Evolutionary conservation across 768 basidiomycete genomes (phyloP).

Genomic region (Galerina marginata): DNA sequence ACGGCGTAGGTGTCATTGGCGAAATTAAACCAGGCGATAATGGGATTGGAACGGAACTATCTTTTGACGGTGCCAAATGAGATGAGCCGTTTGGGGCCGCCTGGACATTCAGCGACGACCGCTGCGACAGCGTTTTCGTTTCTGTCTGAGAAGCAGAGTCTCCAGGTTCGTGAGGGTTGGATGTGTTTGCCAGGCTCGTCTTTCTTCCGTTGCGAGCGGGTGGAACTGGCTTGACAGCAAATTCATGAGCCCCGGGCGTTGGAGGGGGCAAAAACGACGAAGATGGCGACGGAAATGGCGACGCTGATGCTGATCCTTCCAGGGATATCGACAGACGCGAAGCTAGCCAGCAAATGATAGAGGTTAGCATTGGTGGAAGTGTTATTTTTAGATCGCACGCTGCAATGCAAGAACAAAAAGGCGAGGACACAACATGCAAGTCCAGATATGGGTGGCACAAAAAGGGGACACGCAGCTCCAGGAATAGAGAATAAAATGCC

Average conservation of each 20-base stretch:
- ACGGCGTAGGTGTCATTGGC: constrained; percentile 32
- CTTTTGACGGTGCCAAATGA: constrained; percentile 9
- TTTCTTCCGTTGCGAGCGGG: constrained; percentile 29
- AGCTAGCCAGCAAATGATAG: constrained; percentile 12
- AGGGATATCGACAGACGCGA: constrained; percentile 42
- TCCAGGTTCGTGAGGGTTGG: constrained; percentile 10
- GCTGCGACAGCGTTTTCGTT: constrained; percentile 3
- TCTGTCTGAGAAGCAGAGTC: neutral
- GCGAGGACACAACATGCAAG: neutral
- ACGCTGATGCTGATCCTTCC: constrained; percentile 46
- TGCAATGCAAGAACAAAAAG: constrained; percentile 3
- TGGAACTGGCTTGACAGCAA: constrained; percentile 55
- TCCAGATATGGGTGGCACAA: neutral
- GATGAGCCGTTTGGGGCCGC: constrained; percentile 2
- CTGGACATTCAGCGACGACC: constrained; percentile 6
- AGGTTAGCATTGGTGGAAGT: constrained; percentile 9
- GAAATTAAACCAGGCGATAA: constrained; percentile 21
- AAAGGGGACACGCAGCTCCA: no score
- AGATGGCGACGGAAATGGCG: constrained; percentile 65
- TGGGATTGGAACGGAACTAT: neutral
- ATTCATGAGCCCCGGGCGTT: constrained; percentile 69
- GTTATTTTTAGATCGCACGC: constrained; percentile 16
- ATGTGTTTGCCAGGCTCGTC: constrained; percentile 21
- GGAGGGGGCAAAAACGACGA: constrained; percentile 75
- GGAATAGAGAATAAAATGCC: neutral